phyloP scores from a whole-genome alignment of 2,329 filamentous ascomycete genomes.

The Rugonectria rugulosa region DNA sequence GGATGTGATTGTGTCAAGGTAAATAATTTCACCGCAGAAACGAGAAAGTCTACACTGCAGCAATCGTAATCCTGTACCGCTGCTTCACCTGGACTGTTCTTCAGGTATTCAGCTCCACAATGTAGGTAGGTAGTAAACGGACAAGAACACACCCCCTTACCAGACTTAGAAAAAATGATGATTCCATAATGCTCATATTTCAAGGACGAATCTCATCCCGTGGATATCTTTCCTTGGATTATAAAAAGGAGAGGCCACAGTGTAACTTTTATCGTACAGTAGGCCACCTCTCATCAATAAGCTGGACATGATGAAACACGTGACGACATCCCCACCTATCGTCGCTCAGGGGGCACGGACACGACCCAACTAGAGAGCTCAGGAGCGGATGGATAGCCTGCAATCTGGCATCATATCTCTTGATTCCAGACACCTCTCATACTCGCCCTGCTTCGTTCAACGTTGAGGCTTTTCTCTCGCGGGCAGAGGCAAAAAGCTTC shows the following conservation, averaged over 20 bases:
- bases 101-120: too few species aligned
- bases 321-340: slow-evolving; percentile 33
- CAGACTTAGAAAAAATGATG: too few species aligned
- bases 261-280: not conserved
- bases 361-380: slow-evolving; percentile 40
- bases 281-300: not conserved
- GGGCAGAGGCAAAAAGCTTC: slow-evolving; percentile 41
- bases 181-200: too few species aligned
- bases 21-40: too few species aligned
- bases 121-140: too few species aligned
- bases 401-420: slow-evolving; percentile 56
- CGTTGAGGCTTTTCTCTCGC: slow-evolving; percentile 38
- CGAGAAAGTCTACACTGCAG: too few species aligned
- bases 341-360: slow-evolving; percentile 40
- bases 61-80: too few species aligned
- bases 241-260: not conserved
- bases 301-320: slow-evolving; percentile 34
- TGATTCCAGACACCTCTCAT: slow-evolving; percentile 36
- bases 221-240: too few species aligned
- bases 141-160: too few species aligned
- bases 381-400: slow-evolving; percentile 44
- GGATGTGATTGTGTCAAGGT: too few species aligned
- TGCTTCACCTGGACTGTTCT: too few species aligned
- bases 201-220: too few species aligned
- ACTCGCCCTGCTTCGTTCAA: slow-evolving; percentile 35